These are phyloP conservation scores for Globisporangium rhizosaccharum DNA, from an alignment of 352 stramenopile species.

Conservation along the genomic window DNA sequence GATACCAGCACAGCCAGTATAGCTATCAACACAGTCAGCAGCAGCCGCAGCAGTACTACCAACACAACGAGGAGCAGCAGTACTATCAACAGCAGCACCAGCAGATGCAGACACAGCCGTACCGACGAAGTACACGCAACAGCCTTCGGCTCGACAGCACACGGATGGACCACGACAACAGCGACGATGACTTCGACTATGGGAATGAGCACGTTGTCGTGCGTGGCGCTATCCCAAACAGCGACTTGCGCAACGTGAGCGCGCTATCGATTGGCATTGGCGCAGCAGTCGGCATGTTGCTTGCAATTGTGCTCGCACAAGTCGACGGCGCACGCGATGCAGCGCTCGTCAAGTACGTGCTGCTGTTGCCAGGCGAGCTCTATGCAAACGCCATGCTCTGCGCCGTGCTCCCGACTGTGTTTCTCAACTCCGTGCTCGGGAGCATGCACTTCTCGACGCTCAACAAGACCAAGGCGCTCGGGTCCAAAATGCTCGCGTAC, in stretches of 20 bases:
- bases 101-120: neutral
- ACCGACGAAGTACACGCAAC: neutral
- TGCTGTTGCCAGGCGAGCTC: conserved; percentile 28
- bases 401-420: conserved; percentile 31
- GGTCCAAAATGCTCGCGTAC: conserved; percentile 20
- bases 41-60: neutral
- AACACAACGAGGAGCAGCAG: neutral
- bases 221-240: conserved; percentile 9
- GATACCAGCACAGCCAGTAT: too few species aligned
- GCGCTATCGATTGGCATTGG: conserved; percentile 22
- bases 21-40: too few species aligned
- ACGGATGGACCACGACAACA: neutral
- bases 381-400: conserved; percentile 33
- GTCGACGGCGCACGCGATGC: conserved; percentile 12
- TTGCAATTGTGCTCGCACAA: conserved; percentile 20
- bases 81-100: neutral
- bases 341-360: conserved; percentile 5
- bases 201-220: neutral
- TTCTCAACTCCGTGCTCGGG: conserved; percentile 37
- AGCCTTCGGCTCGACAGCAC: too few species aligned
- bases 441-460: conserved; percentile 38
- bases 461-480: conserved; percentile 30
- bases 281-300: conserved; percentile 18
- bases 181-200: neutral
- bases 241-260: conserved; percentile 10